Conservation (phyloP, 768 basidiomycete species). For the Tricholoma sp. region DNA sequence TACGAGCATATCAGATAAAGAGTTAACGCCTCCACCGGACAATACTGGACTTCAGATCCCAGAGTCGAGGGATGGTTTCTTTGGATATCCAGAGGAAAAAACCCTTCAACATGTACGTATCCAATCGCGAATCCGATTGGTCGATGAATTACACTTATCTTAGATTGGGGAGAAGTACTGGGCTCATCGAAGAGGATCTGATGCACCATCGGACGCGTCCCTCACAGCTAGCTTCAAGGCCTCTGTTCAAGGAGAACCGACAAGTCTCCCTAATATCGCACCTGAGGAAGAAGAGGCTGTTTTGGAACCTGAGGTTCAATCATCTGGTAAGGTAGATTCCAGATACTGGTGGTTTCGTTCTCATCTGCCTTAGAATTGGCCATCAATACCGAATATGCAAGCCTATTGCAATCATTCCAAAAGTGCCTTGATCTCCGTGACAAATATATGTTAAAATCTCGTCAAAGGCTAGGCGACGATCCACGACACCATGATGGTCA, state of each 20-base stretch:
- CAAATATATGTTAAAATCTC: slow-evolving; percentile 87
- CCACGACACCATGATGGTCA: slow-evolving; percentile 84
- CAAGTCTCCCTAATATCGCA: slow-evolving; percentile 13
- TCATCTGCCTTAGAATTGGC: slow-evolving; percentile 22
- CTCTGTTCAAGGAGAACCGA: slow-evolving; percentile 27
- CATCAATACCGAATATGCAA: slow-evolving; percentile 41
- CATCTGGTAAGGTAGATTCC: slow-evolving; percentile 18
- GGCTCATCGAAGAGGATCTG: slow-evolving; percentile 62
- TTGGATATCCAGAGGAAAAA: slow-evolving; percentile 77
- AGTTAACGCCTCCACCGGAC: background rate
- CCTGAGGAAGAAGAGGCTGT: slow-evolving; percentile 31
- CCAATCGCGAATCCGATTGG: slow-evolving; percentile 1
- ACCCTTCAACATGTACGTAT: slow-evolving; percentile 62
- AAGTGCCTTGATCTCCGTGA: slow-evolving; percentile 88
- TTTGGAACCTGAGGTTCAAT: slow-evolving; percentile 25
- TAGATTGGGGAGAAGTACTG: slow-evolving; percentile 74
- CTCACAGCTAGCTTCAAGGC: slow-evolving; percentile 36
- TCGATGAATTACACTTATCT: background rate
- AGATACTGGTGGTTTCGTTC: background rate
- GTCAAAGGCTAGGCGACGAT: slow-evolving; percentile 92
- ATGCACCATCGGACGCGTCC: slow-evolving; percentile 40
- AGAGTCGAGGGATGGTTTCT: slow-evolving; percentile 67
- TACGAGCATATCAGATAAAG: background rate
- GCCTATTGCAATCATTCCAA: slow-evolving; percentile 68
- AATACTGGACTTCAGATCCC: slow-evolving; percentile 28